A percentile compares a stretch with the other conserved stretches of the same genome.
Conservation (phyloP, 2,329 filamentous ascomycete species). For the Apiospora hydei region DNA sequence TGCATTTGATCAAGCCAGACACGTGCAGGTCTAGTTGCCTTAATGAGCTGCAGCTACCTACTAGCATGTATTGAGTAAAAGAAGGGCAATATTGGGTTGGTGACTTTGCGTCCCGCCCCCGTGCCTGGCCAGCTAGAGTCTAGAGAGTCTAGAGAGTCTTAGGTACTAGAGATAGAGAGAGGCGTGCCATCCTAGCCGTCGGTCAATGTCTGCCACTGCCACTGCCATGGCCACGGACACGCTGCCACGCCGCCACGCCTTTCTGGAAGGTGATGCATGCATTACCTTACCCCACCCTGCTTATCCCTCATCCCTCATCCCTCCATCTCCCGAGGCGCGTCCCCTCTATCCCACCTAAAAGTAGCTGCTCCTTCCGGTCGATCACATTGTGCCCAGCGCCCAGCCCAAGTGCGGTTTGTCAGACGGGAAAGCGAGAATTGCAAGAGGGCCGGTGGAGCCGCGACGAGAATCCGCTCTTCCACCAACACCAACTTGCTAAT, state of each 20-base stretch:
- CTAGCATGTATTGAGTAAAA: background rate
- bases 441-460: constrained; percentile 1
- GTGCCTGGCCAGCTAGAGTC: background rate
- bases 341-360: constrained; percentile 8
- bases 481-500: constrained; percentile 12
- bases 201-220: background rate
- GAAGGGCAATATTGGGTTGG: background rate
- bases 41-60: background rate
- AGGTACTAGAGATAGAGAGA: too few species aligned
- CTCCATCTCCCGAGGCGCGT: constrained; percentile 1
- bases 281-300: constrained; percentile 19
- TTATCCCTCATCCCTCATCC: constrained; percentile 11
- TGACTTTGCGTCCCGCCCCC: constrained; percentile 7
- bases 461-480: constrained; percentile 13
- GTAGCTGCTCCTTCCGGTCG: background rate
- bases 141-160: too few species aligned
- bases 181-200: too few species aligned
- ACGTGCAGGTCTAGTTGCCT: background rate
- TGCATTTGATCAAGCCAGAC: background rate
- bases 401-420: constrained; percentile 11
- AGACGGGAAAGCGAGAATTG: constrained; percentile 17
- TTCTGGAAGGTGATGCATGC: background rate
- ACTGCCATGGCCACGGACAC: background rate
- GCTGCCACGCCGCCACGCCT: background rate
- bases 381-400: constrained; percentile 18